Evolutionary conservation across 768 basidiomycete species (phyloP).

Genomic region (Rhodosporidiobolus sp.): DNA sequence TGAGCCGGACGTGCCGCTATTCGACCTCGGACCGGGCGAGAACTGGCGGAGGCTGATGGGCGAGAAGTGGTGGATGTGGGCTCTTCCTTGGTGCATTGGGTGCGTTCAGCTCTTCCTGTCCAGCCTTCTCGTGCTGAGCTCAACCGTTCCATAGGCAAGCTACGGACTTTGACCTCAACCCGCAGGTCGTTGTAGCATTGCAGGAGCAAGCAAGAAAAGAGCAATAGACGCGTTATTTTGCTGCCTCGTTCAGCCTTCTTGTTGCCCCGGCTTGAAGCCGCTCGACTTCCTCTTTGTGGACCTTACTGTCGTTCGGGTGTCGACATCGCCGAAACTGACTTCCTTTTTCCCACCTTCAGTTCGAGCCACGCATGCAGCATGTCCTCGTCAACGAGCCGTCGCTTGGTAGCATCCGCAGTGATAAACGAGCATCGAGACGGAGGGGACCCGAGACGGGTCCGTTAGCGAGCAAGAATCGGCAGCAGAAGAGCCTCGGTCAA

Average conservation of each 20-base stretch:
- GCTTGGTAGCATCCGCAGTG: neutral
- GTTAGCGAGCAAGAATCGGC: no score
- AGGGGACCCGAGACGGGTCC: no score
- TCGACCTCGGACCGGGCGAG: conserved; percentile 23
- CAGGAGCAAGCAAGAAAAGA: neutral
- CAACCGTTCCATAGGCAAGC: neutral
- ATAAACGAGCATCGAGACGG: no score
- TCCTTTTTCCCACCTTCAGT: conserved; percentile 3
- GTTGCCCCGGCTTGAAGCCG: no score
- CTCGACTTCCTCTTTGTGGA: no score
- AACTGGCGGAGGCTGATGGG: conserved; percentile 33
- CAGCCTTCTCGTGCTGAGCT: neutral
- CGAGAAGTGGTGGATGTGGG: conserved; percentile 24
- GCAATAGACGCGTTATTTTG: conserved; percentile 3
- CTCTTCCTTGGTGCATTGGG: neutral
- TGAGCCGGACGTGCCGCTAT: conserved; percentile 21
- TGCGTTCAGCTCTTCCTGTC: conserved; percentile 1
- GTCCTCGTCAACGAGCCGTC: conserved; percentile 87
- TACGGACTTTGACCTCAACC: neutral
- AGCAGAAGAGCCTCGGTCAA: no score
- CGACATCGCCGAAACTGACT: neutral
- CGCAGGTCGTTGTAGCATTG: neutral
- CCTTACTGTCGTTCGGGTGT: neutral
- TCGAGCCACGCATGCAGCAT: conserved; percentile 61
- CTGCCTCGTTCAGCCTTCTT: no score